phyloP scores from a whole-genome alignment of 164 flowering plant genomes.

The Stephania japonica region DNA sequence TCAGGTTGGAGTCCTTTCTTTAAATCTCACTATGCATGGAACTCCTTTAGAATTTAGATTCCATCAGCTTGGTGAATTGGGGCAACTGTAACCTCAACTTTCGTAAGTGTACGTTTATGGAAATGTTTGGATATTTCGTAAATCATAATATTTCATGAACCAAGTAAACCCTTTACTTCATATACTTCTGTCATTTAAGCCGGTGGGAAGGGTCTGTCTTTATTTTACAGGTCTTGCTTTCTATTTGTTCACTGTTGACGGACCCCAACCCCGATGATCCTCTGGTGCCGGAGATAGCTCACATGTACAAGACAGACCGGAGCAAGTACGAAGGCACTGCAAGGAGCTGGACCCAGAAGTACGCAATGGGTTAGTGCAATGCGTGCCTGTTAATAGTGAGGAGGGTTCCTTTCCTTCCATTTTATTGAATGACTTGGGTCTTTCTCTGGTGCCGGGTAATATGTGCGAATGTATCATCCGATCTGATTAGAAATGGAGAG shows the following conservation, averaged over 20 bases:
- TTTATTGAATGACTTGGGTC: constrained; percentile 11
- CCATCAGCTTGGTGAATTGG: neutral
- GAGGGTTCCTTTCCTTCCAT: constrained; percentile 20
- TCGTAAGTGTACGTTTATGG: no score
- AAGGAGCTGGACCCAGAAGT: constrained; percentile 49
- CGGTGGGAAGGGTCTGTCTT: constrained; percentile 7
- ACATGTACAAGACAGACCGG: constrained; percentile 32
- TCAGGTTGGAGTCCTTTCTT: neutral
- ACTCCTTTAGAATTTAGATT: neutral
- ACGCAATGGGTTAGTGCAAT: constrained; percentile 53
- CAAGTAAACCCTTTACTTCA: neutral
- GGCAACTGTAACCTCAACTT: no score
- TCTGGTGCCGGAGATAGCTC: constrained; percentile 32
- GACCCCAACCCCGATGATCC: constrained; percentile 34
- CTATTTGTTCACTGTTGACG: constrained; percentile 28
- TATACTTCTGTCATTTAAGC: neutral
- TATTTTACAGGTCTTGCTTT: constrained; percentile 27
- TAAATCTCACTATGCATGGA: neutral
- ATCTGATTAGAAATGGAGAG: constrained; percentile 17
- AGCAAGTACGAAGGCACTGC: constrained; percentile 37
- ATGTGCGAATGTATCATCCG: constrained; percentile 20
- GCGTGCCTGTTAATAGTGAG: neutral
- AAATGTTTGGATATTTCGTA: neutral
- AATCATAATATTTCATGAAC: neutral
- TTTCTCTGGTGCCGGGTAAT: neutral